Conservation (phyloP, 441 rosid genomes). For the Manihot esculenta region DNA sequence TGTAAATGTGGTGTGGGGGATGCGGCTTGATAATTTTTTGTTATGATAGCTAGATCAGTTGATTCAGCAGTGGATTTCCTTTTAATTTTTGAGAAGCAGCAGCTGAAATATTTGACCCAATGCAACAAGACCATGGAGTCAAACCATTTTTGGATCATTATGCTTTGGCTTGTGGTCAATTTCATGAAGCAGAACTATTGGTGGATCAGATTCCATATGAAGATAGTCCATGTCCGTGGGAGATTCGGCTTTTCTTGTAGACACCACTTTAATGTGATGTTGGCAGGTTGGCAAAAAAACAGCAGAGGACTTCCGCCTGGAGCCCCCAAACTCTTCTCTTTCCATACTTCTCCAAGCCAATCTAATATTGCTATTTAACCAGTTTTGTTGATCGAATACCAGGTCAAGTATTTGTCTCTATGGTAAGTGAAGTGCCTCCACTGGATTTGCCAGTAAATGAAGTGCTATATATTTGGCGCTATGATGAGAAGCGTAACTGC, state of each 20-base stretch:
- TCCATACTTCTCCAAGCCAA: slow-evolving; percentile 61
- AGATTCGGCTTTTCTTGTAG: slow-evolving; percentile 80
- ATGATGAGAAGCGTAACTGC: neutral
- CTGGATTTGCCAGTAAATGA: neutral
- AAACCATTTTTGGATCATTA: slow-evolving; percentile 67
- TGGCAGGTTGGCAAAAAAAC: slow-evolving; percentile 66
- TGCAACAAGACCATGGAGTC: slow-evolving; percentile 53
- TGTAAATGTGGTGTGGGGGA: slow-evolving; percentile 66
- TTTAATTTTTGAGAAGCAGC: too few relatives aligned
- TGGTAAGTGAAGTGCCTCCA: too few relatives aligned
- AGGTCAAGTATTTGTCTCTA: neutral
- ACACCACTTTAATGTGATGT: slow-evolving; percentile 55
- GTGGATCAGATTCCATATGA: slow-evolving; percentile 57
- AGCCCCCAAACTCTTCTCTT: slow-evolving; percentile 60
- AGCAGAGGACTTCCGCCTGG: slow-evolving; percentile 55
- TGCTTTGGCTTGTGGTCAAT: slow-evolving; percentile 63
- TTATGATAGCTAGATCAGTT: slow-evolving; percentile 58
- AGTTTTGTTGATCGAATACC: slow-evolving; percentile 58
- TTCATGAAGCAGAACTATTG: slow-evolving; percentile 52
- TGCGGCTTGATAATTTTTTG: slow-evolving; percentile 48
- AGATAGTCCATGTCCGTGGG: slow-evolving; percentile 67
- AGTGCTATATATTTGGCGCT: too few relatives aligned
- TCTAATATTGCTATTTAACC: slow-evolving; percentile 60
- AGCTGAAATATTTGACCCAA: slow-evolving; percentile 57
- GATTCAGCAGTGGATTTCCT: slow-evolving; percentile 51